These are phyloP conservation scores for Acer yangbiense DNA, from an alignment of 345 rosid genomes.

Conservation along the genomic window DNA sequence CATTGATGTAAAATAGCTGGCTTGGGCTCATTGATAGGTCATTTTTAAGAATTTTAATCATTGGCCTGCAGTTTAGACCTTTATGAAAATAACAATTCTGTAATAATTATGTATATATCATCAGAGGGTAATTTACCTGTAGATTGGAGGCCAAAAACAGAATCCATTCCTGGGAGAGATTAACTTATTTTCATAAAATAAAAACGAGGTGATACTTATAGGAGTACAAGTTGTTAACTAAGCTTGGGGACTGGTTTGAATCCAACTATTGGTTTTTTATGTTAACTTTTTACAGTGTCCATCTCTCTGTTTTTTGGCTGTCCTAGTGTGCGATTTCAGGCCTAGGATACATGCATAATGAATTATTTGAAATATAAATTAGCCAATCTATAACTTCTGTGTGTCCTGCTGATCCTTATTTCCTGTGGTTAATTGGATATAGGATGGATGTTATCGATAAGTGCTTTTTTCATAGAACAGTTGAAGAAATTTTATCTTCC, in stretches of 20 bases:
- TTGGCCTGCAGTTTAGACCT: background rate
- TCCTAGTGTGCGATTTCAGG: background rate
- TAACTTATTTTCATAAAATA: conserved; percentile 1
- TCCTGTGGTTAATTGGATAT: conserved; percentile 21
- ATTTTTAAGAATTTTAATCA: background rate
- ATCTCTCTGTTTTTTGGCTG: background rate
- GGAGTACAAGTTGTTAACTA: background rate
- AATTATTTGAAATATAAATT: background rate
- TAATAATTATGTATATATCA: background rate
- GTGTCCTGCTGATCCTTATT: conserved; percentile 5
- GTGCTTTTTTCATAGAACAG: conserved; percentile 75
- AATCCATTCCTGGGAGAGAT: background rate
- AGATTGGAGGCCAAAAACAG: background rate
- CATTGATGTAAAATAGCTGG: background rate
- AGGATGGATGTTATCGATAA: conserved; percentile 76
- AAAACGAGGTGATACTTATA: background rate
- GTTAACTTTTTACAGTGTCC: background rate
- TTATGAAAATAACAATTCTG: background rate
- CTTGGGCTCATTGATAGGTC: background rate
- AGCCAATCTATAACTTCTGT: conserved; percentile 7
- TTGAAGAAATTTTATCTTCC: conserved; percentile 80
- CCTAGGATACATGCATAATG: background rate
- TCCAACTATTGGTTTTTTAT: background rate
- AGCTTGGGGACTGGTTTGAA: background rate
- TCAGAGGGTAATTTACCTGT: background rate